A percentile compares a stretch with the other conserved stretches of the same genome.
Evolutionary conservation across 1,284 basidiomycete species (phyloP).

Genomic region (Irpex lacteus): DNA sequence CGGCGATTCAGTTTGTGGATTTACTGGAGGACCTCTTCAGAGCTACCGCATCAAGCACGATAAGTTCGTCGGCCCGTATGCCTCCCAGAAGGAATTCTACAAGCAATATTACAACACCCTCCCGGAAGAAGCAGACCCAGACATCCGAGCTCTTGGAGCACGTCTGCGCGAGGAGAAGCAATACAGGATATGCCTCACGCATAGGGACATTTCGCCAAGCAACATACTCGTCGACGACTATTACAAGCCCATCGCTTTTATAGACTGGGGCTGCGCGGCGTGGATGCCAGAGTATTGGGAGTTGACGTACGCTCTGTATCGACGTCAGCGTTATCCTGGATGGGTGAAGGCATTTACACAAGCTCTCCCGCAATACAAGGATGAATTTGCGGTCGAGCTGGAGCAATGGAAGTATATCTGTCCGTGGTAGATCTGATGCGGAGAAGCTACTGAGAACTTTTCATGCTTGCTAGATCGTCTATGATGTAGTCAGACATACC

Average conservation of each 20-base stretch:
- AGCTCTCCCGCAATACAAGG: neutral
- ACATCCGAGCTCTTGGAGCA: neutral
- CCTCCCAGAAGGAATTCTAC: neutral
- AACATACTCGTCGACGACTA: neutral
- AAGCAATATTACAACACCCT: neutral
- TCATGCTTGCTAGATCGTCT: too few relatives aligned
- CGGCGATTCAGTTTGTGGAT: neutral
- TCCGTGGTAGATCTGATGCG: neutral
- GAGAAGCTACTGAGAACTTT: too few relatives aligned
- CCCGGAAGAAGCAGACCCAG: neutral
- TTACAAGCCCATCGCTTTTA: neutral
- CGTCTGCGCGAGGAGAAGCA: neutral
- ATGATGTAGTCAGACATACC: too few relatives aligned
- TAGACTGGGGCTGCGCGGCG: neutral
- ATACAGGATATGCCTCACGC: neutral
- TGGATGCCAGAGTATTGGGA: neutral
- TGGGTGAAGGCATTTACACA: neutral
- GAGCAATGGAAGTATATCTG: neutral
- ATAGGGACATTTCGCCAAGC: neutral
- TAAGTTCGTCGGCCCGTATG: neutral
- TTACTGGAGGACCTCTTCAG: neutral
- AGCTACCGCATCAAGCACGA: neutral
- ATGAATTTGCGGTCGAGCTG: neutral
- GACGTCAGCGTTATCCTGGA: neutral
- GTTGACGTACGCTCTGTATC: neutral